Evolutionary conservation across 179 eudicot species (phyloP).

Genomic region (Silene noctiflora): DNA sequence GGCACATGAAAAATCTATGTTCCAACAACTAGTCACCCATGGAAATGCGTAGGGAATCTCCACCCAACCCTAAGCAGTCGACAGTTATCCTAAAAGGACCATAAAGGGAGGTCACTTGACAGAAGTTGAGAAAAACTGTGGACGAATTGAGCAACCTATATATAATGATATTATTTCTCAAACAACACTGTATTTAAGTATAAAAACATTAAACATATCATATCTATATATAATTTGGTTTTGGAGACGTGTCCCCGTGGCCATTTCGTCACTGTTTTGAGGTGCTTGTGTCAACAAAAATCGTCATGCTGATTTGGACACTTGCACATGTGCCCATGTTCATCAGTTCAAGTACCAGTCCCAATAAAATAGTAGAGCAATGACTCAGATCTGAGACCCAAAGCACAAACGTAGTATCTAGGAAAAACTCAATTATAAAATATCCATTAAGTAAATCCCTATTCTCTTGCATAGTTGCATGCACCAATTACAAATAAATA

Average conservation of each 20-base stretch:
- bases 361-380: neutral
- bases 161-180: neutral
- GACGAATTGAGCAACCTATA: neutral
- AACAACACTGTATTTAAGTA: neutral
- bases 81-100: neutral
- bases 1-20: too few relatives aligned
- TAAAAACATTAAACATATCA: neutral
- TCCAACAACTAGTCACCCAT: too few relatives aligned
- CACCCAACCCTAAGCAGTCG: neutral
- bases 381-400: neutral
- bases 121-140: neutral
- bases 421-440: neutral
- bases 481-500: neutral
- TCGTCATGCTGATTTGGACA: neutral
- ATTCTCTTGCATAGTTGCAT: neutral
- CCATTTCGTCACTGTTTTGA: neutral
- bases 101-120: neutral
- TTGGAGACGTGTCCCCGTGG: neutral
- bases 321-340: neutral
- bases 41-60: too few relatives aligned
- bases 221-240: too few relatives aligned
- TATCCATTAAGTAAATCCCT: neutral
- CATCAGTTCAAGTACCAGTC: neutral
- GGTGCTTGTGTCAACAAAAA: neutral
- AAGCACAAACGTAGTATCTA: neutral